Percentiles rank a stretch among this genome's conserved stretches.
These are phyloP conservation scores for Termitomyces sp. DNA, from an alignment of 768 basidiomycete species.

Conservation along the genomic window DNA sequence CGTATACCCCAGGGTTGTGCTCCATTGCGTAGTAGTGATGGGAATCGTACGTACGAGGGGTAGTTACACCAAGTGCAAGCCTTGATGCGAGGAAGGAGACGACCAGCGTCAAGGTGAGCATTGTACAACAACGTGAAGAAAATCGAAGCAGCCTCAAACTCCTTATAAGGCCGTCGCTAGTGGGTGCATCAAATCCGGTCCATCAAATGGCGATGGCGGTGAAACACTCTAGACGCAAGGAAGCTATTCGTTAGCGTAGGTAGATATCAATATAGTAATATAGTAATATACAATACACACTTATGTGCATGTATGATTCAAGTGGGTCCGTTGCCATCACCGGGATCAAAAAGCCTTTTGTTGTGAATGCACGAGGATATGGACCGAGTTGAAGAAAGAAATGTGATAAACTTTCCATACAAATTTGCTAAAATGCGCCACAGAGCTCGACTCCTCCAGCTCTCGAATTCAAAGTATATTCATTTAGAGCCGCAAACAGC, in stretches of 20 bases:
- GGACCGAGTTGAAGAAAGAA: too few species aligned
- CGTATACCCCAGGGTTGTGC: conserved; percentile 42
- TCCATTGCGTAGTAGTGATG: conserved; percentile 85
- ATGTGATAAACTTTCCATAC: too few species aligned
- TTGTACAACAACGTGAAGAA: conserved; percentile 18
- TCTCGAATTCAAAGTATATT: too few species aligned
- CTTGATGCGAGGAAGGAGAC: conserved; percentile 28
- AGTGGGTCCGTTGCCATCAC: not conserved
- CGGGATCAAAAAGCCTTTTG: not conserved
- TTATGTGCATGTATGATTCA: too few species aligned
- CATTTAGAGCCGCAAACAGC: too few species aligned
- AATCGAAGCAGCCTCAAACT: not conserved
- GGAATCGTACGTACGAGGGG: conserved; percentile 52
- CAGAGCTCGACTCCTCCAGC: too few species aligned
- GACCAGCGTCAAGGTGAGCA: conserved; percentile 30
- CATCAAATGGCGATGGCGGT: conserved; percentile 6
- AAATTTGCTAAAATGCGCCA: too few species aligned
- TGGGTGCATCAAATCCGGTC: conserved; percentile 2
- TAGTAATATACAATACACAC: too few species aligned
- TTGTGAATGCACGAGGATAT: not conserved
- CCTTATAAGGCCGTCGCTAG: conserved; percentile 5
- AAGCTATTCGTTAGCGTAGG: not conserved
- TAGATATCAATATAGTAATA: too few species aligned
- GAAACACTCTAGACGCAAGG: not conserved
- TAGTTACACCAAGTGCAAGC: conserved; percentile 29